A percentile compares a stretch with the other conserved stretches of the same genome.
These are phyloP conservation scores for Ricinus communis DNA, from an alignment of 345 rosid genomes.

Conservation along the genomic window DNA sequence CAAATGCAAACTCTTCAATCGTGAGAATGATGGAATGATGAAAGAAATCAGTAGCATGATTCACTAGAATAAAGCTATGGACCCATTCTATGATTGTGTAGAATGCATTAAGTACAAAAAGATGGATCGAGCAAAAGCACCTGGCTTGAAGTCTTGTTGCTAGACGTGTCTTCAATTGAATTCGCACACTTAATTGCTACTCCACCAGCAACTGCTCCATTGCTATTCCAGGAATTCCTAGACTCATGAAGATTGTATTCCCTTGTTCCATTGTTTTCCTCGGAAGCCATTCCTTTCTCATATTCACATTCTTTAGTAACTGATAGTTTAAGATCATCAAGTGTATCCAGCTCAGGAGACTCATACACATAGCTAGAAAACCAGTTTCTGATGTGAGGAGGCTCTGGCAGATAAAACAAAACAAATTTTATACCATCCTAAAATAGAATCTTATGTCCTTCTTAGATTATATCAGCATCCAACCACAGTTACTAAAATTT, in stretches of 20 bases:
- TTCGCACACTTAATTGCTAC: background rate
- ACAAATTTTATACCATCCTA: conserved; percentile 25
- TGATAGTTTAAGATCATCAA: conserved; percentile 34
- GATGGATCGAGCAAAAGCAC: conserved; percentile 18
- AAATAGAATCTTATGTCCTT: too few relatives aligned
- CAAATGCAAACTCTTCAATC: background rate
- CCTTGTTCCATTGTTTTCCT: conserved; percentile 9
- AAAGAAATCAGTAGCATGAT: background rate
- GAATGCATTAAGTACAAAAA: background rate
- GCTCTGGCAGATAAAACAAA: conserved; percentile 45
- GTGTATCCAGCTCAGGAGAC: conserved; percentile 47
- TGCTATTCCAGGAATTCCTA: conserved; percentile 1
- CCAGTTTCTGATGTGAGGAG: conserved; percentile 58
- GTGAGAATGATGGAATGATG: background rate
- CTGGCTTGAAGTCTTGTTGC: conserved; percentile 5
- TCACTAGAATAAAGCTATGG: background rate
- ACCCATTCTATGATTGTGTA: background rate
- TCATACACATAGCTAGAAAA: conserved; percentile 63
- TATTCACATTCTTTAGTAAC: conserved; percentile 30
- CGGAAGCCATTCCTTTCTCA: conserved; percentile 13
- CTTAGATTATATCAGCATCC: background rate
- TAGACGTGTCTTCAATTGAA: background rate
- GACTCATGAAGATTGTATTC: conserved; percentile 14
- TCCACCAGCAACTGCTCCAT: conserved; percentile 6
- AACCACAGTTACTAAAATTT: conserved; percentile 4